Evolutionary conservation across 257 asterid species (phyloP), one percentile per base, ranked within the genome.

Genomic region (Penstemon barbatus): DNA sequence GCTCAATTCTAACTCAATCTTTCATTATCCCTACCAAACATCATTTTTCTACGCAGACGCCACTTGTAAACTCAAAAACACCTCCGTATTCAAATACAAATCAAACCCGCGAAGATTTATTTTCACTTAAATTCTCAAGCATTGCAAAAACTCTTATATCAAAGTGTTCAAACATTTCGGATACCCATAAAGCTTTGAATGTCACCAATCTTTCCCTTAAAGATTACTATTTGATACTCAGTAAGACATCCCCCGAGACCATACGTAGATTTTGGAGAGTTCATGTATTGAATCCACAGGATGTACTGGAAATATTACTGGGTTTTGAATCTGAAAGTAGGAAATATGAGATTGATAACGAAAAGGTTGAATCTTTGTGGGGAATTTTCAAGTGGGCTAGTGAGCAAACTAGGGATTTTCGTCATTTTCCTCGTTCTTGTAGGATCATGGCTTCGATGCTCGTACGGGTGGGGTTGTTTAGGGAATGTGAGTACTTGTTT

Each of bases 361-460:
- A 74, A 82, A 86, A 84, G 75, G 78, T 85, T 52, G 83, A 77
- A 63, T 83, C 87, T 78, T 86, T 94, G 58, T 94, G 92, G 96
- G 91, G 86, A 64, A 64, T 93, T 61, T 93, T 81, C 77, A 72
- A 64, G 62, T 83, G 84, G 94, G 91, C 88, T 19, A 77, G 82
- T 63, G 75, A 78, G 69, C 79, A 85, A 49, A 45, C 55, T 75
- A 52, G 65, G 78, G 87, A 57, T 18, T 83, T 86, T 76, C 77
- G 76, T 71, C 96, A 93, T 79, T 81, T 81, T 53, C 82, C 87
- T 25, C 74, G 13, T 52, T 81, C 96, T 38, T 84, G 88, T 71
- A 82, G 81, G 69, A 82, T 91, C 68, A 91, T 94, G 92, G 90
- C 92, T 11, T 75, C 87, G 33, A 74, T 90, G 87, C 93, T 94